Percentiles rank a stretch among this genome's conserved stretches.
Conservation (phyloP, 768 basidiomycete genomes). For the Harrya chromipes region DNA sequence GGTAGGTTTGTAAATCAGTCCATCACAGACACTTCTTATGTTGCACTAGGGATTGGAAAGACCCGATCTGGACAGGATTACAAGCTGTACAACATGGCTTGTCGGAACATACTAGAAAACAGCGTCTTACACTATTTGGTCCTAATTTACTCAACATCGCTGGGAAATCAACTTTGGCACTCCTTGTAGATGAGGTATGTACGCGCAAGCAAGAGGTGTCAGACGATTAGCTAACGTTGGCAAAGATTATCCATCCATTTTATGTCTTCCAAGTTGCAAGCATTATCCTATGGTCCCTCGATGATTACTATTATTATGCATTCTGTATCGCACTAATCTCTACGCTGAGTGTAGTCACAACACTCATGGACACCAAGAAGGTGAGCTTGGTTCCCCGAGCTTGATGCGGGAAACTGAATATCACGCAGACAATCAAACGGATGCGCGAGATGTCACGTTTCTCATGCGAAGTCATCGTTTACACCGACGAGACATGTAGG, state of each 20-base stretch:
- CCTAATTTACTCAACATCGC: slow-evolving; percentile 87
- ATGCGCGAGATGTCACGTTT: slow-evolving; percentile 98
- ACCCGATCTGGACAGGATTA: slow-evolving; percentile 67
- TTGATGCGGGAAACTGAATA: slow-evolving; percentile 2
- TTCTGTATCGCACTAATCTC: slow-evolving; percentile 96
- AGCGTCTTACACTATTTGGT: slow-evolving; percentile 76
- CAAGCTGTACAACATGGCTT: slow-evolving; percentile 65
- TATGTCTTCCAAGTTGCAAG: slow-evolving; percentile 98
- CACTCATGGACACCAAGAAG: slow-evolving; percentile 89
- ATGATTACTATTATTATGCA: slow-evolving; percentile 96
- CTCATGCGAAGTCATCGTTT: slow-evolving; percentile 69
- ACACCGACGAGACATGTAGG: slow-evolving; percentile 72
- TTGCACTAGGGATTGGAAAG: slow-evolving; percentile 79
- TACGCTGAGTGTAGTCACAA: slow-evolving; percentile 75
- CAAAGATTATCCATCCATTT: slow-evolving; percentile 90
- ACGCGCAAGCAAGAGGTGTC: not conserved
- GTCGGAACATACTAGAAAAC: slow-evolving; percentile 47
- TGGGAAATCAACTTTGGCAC: slow-evolving; percentile 71
- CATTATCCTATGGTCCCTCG: slow-evolving; percentile 89
- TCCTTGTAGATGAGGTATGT: slow-evolving; percentile 86
- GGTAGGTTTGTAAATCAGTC: slow-evolving; percentile 41
- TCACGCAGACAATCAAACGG: slow-evolving; percentile 72
- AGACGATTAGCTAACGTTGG: slow-evolving; percentile 2
- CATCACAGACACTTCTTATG: slow-evolving; percentile 4
- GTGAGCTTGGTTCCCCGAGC: slow-evolving; percentile 37